These are phyloP conservation scores for Heritiera fomes DNA, from an alignment of 345 rosid genomes.

Conservation along the genomic window DNA sequence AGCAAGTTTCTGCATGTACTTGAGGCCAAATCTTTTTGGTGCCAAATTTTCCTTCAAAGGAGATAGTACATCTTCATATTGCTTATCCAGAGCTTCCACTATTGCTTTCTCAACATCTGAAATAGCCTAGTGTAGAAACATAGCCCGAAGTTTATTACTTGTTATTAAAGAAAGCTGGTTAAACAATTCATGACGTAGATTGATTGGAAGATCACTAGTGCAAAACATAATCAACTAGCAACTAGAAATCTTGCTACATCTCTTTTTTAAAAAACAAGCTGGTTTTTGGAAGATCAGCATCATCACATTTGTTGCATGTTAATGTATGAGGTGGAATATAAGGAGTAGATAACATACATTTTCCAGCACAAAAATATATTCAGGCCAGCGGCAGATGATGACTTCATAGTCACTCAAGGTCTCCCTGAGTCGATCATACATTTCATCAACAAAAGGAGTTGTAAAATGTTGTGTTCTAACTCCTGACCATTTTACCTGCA, in stretches of 20 bases:
- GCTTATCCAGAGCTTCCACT: slow-evolving; percentile 93
- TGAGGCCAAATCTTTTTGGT: slow-evolving; percentile 89
- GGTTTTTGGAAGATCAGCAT: background rate
- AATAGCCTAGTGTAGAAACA: slow-evolving; percentile 56
- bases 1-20: slow-evolving; percentile 85
- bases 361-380: slow-evolving; percentile 84
- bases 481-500: slow-evolving; percentile 96
- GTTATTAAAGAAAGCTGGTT: background rate
- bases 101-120: slow-evolving; percentile 94
- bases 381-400: slow-evolving; percentile 96
- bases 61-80: slow-evolving; percentile 82
- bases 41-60: slow-evolving; percentile 89
- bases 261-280: background rate
- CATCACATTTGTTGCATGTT: background rate
- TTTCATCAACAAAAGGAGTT: slow-evolving; percentile 92
- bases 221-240: background rate
- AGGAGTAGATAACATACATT: slow-evolving; percentile 51
- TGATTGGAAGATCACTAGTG: background rate
- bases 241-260: background rate
- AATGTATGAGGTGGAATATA: background rate
- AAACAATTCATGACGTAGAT: background rate
- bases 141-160: background rate
- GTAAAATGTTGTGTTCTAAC: slow-evolving; percentile 92
- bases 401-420: slow-evolving; percentile 80
- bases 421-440: slow-evolving; percentile 82